Evolutionary conservation across 257 asterid genomes (phyloP).

Genomic region (Avicennia marina): DNA sequence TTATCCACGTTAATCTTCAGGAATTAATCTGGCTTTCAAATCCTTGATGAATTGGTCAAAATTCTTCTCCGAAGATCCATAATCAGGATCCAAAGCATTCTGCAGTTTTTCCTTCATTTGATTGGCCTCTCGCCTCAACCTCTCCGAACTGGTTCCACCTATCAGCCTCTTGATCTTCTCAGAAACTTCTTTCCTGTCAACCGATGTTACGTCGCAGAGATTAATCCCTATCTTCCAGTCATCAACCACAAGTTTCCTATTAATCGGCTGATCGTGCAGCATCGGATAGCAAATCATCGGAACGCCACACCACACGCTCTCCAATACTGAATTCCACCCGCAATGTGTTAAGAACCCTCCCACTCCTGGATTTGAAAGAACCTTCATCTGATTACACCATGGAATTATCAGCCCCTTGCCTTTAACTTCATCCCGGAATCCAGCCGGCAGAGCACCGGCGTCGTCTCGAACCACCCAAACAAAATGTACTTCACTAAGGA

Average conservation of each 20-base stretch:
- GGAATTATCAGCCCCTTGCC: slow-evolving; percentile 34
- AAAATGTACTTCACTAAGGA: slow-evolving; percentile 46
- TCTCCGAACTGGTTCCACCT: slow-evolving; percentile 21
- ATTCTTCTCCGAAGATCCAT: slow-evolving; percentile 29
- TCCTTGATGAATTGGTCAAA: slow-evolving; percentile 25
- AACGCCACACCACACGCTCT: slow-evolving; percentile 47
- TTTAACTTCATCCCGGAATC: slow-evolving; percentile 15
- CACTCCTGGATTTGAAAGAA: slow-evolving; percentile 28
- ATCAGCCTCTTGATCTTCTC: slow-evolving; percentile 29
- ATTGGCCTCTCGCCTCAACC: slow-evolving; percentile 25
- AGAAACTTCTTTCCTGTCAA: slow-evolving; percentile 27
- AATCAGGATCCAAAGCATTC: slow-evolving; percentile 17
- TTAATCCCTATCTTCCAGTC: slow-evolving; percentile 48
- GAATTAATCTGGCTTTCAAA: no score
- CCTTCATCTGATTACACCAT: slow-evolving; percentile 42
- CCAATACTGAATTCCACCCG: slow-evolving; percentile 55
- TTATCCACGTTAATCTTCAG: no score
- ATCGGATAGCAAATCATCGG: slow-evolving; percentile 57
- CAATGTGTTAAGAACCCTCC: slow-evolving; percentile 58
- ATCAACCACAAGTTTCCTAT: slow-evolving; percentile 43
- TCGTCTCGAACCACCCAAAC: slow-evolving; percentile 61
- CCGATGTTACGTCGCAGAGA: slow-evolving; percentile 31
- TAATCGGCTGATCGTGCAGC: slow-evolving; percentile 35
- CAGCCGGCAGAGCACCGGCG: slow-evolving; percentile 21
- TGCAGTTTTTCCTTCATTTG: slow-evolving; percentile 16